Base-by-base conservation (phyloP, 169 alveolate species). In the Plasmodium coatneyi region DNA sequence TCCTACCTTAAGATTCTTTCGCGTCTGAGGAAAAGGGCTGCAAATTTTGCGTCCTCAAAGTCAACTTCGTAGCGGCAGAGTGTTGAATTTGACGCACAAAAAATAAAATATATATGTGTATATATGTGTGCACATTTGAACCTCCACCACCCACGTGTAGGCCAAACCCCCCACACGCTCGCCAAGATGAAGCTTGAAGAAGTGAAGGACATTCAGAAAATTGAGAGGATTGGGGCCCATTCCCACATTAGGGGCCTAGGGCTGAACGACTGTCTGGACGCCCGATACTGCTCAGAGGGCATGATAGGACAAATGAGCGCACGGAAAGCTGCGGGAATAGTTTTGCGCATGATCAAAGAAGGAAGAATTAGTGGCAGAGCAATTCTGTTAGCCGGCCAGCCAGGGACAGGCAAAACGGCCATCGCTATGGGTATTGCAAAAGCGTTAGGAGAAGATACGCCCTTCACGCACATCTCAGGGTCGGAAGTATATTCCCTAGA, bases 321-420 rank as follows among this genome's bases (percentile, higher is more conserved):
- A 5, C 97, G 99, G 92, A 96, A 98, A 92, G 99, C 99, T 2
- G 99, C 99, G 16, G 99, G 99, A 95, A 84, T 99, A 84, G 98
- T 99, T 49, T 96, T 99, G 60, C 96, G 97, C 87, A 98, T 99
- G 99, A 98, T 99, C 80, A 98, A 98, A 92, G 99, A 98, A 87
- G 99, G 99, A 19, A 97, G 97, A 92, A 98, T 99, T 39, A 99
- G 99, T 60, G 99, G 99, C 66, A 97, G 99, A 92, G 99, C 99
- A 49, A 98, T 99, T 70, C 97, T 99, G 56, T 97, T 99, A 71
- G 99, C 99, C 7, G 99, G 99, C 2, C 99, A 98, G 92, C 99
- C 99, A 80, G 99, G 99, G 14, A 98, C 99, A 34, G 99, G 99
- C 60, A 99, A 99, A 93, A 99, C 99, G 52, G 99, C 99, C 28